Percentiles rank a stretch among this genome's conserved stretches.
These are phyloP conservation scores for Plasmodium vivax DNA, from an alignment of 169 alveolate genomes.

Conservation along the genomic window DNA sequence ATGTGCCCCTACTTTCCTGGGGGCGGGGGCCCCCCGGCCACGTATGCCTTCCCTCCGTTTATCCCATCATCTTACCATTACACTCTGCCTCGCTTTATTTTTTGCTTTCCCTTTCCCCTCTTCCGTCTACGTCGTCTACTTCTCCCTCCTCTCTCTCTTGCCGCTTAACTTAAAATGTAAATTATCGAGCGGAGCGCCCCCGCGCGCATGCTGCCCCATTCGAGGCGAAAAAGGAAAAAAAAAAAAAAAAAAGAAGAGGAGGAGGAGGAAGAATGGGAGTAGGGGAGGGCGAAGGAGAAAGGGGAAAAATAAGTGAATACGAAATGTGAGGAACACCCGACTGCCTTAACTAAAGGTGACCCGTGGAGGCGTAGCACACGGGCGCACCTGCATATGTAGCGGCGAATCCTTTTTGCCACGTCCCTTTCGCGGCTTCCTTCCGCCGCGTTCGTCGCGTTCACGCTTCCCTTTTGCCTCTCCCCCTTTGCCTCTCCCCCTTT, in stretches of 20 bases:
- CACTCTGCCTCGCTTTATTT: background rate
- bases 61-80: background rate
- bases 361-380: background rate
- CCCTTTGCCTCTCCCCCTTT: too few species aligned
- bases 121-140: too few species aligned
- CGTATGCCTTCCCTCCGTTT: background rate
- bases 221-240: background rate
- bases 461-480: background rate
- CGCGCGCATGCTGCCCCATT: background rate
- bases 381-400: background rate
- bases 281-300: too few species aligned
- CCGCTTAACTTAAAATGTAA: background rate
- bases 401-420: background rate
- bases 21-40: background rate
- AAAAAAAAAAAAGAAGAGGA: background rate
- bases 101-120: background rate
- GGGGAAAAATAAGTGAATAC: background rate
- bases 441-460: background rate
- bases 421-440: background rate
- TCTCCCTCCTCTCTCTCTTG: background rate
- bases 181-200: background rate
- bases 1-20: background rate
- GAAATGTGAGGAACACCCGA: background rate
- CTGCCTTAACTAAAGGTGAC: background rate
- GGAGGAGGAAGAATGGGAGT: background rate